Percentiles rank a stretch among this genome's conserved stretches.
These are phyloP conservation scores for Glycine tomentella DNA, from an alignment of 306 rosid species.

Conservation along the genomic window DNA sequence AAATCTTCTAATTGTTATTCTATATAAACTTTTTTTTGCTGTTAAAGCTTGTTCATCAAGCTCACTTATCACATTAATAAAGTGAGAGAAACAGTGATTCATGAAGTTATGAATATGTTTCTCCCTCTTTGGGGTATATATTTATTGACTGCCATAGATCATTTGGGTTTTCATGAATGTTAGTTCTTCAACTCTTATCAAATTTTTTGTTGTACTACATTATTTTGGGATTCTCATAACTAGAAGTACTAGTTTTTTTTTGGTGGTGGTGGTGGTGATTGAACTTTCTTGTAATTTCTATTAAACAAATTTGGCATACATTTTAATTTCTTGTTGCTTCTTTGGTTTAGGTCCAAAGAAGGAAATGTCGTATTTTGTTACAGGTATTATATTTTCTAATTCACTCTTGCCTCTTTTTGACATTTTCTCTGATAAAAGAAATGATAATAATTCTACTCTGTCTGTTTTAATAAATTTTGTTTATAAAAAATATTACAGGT, in stretches of 20 bases:
- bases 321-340: conserved; percentile 48
- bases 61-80: not conserved
- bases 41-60: conserved; percentile 9
- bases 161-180: not conserved
- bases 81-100: not conserved
- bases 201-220: not conserved
- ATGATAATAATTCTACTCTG: conserved; percentile 14
- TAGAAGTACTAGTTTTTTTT: not conserved
- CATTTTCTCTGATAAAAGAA: not conserved
- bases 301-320: conserved; percentile 23
- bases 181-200: not conserved
- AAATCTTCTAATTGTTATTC: not conserved
- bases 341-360: conserved; percentile 75
- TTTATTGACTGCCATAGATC: not conserved
- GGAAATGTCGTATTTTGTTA: conserved; percentile 76
- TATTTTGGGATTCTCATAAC: not conserved
- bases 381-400: conserved; percentile 51
- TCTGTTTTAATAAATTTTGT: conserved; percentile 30
- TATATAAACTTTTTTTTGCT: not conserved
- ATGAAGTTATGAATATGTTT: not conserved
- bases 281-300: conserved; percentile 33
- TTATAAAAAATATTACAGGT: conserved; percentile 47
- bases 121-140: not conserved
- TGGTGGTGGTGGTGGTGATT: not conserved
- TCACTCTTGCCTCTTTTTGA: not conserved